Evolutionary conservation across 1,284 basidiomycete species (phyloP).

Genomic region (Marasmius tenuissimus): DNA sequence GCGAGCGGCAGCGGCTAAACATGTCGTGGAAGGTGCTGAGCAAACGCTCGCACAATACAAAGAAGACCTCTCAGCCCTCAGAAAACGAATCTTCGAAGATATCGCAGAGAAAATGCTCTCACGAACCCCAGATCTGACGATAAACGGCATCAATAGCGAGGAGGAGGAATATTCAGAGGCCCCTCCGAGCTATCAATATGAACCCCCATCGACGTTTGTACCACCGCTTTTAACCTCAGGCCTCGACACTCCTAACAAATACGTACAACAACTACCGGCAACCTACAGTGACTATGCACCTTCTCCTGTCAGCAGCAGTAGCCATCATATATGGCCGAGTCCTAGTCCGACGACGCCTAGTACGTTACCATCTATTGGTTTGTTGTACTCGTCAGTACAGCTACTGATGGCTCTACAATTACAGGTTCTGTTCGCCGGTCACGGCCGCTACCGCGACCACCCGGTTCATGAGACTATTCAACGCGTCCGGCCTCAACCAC

Average conservation of each 20-base stretch:
- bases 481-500: neutral
- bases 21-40: slow-evolving; percentile 3
- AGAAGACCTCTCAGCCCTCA: slow-evolving; percentile 5
- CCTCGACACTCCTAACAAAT: slow-evolving; percentile 2
- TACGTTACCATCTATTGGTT: neutral
- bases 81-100: slow-evolving; percentile 7
- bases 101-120: neutral
- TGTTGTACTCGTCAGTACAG: too few species aligned
- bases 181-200: slow-evolving; percentile 1
- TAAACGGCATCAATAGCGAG: neutral
- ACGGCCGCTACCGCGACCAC: neutral
- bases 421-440: neutral
- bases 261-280: neutral
- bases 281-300: neutral
- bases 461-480: neutral
- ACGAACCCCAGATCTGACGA: neutral
- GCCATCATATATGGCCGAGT: neutral
- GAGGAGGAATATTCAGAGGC: neutral
- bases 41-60: slow-evolving; percentile 5
- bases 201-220: slow-evolving; percentile 1
- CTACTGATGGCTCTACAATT: neutral
- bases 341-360: neutral
- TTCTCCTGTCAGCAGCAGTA: neutral
- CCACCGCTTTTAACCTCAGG: neutral
- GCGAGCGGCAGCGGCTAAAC: slow-evolving; percentile 1